Base-by-base conservation (phyloP, 1,139 yeast species). In the Yamadazyma diddensiae region DNA sequence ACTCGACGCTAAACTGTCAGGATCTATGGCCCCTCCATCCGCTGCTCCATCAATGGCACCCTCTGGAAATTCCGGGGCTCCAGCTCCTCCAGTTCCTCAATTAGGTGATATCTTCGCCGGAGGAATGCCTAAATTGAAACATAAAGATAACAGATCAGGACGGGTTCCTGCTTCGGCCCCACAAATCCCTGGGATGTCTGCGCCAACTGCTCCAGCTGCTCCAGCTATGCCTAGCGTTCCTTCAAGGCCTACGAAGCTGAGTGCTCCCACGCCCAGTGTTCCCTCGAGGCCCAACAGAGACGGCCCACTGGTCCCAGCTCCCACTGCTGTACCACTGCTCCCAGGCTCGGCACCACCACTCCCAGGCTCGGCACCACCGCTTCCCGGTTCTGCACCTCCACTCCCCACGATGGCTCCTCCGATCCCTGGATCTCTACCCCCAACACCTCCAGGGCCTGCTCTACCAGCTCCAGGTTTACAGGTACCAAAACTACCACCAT, bases 61-160 rank as follows among this genome's bases (percentile, higher is more conserved):
- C 13, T 35, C 4, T 5, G 14, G 27, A 29, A n/a, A 52, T 20
- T 15, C 33, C 17, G 8, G 30, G 0, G 43, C 49, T 2, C 42
- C 44, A 11, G 49, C 52, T 10, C 47, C 59, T 35, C 62, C 66
- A 26, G 65, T 65, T 3, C 82, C 81, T n/a, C 79, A 69, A 49
- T 58, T 86, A 41, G 94, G 90, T 15, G 92, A 83, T 37, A 72
- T 86, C 11, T 79, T 86, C 55, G 94, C 95, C 6, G 88, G 86
- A 8, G 95, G 95, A 1, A 72, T 87, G 55, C 95, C 96, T 6
- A 85, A 83, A 49, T 64, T 87, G 45, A 78, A 75, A 46, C 79
- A 72, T 24, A 52, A 51, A 21, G 74, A 70, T 39, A 66, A 66
- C 39, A 51, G 73, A n/a, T 53, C 72, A 2, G 68, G 66, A 7